phyloP scores from a whole-genome alignment of 2,329 filamentous ascomycete genomes.

The Capronia americana region DNA sequence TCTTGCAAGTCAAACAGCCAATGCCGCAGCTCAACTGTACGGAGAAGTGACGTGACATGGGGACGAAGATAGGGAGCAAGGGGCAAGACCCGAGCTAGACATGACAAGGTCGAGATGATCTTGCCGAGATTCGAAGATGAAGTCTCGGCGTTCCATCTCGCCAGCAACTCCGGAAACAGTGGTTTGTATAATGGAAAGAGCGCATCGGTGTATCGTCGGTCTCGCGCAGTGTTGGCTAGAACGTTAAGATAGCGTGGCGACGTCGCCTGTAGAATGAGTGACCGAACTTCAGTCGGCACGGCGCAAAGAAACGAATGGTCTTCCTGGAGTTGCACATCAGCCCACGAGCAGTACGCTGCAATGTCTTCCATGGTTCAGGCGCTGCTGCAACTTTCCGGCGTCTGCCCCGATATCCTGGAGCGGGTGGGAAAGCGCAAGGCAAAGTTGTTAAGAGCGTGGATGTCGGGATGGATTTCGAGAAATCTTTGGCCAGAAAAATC shows the following conservation, averaged over 20 bases:
- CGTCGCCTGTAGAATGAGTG: slow-evolving; percentile 68
- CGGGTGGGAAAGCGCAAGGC: not conserved
- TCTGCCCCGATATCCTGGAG: not conserved
- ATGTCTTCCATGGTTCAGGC: slow-evolving; percentile 42
- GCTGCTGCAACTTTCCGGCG: not conserved
- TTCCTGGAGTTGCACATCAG: slow-evolving; percentile 46
- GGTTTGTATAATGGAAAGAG: slow-evolving; percentile 77
- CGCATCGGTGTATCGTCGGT: slow-evolving; percentile 71
- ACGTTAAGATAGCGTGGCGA: slow-evolving; percentile 73
- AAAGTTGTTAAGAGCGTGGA: not conserved
- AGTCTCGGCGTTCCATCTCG: slow-evolving; percentile 68
- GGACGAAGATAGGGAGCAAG: slow-evolving; percentile 35
- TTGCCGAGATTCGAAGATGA: slow-evolving; percentile 33
- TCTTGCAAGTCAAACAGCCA: slow-evolving; percentile 12
- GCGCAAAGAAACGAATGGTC: slow-evolving; percentile 64
- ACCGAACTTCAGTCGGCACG: slow-evolving; percentile 73
- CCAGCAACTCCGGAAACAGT: slow-evolving; percentile 80
- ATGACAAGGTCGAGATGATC: slow-evolving; percentile 44
- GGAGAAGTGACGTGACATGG: slow-evolving; percentile 26
- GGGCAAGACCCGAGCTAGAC: slow-evolving; percentile 39
- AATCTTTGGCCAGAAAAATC: not conserved
- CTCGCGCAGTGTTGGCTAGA: slow-evolving; percentile 72
- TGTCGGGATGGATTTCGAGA: slow-evolving; percentile 9
- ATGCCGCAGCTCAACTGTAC: slow-evolving; percentile 3
- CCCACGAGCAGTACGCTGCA: slow-evolving; percentile 40